These are phyloP conservation scores for Phascolomyces articulosus DNA, from an alignment of 371 early-diverging fungal species.

Conservation along the genomic window DNA sequence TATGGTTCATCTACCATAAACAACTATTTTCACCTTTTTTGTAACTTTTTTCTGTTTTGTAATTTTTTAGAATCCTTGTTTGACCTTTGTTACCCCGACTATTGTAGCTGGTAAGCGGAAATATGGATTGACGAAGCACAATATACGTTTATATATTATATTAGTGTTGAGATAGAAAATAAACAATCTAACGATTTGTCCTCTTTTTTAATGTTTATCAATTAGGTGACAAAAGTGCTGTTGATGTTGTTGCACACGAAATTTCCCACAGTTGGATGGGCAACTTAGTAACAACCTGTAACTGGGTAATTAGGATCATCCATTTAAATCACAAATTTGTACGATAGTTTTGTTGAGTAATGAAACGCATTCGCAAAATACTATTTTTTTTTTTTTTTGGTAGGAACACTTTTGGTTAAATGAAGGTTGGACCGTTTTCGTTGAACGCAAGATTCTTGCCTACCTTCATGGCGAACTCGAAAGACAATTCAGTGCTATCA, in stretches of 20 bases:
- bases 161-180: not conserved
- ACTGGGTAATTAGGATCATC: conserved; percentile 67
- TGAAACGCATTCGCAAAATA: no score
- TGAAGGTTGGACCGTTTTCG: conserved; percentile 94
- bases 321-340: no score
- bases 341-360: no score
- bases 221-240: conserved; percentile 86
- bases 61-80: conserved; percentile 79
- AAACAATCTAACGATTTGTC: not conserved
- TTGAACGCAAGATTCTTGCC: conserved; percentile 88
- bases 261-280: conserved; percentile 98
- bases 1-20: not conserved
- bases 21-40: conserved; percentile 1
- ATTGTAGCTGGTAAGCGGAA: conserved; percentile 76
- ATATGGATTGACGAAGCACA: no score
- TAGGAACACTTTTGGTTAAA: conserved; percentile 89
- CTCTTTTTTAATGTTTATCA: not conserved
- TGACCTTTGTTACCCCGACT: conserved; percentile 88
- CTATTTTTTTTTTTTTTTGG: no score
- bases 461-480: conserved; percentile 84
- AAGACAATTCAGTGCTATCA: conserved; percentile 87
- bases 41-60: conserved; percentile 11
- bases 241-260: conserved; percentile 98
- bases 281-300: conserved; percentile 90
- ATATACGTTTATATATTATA: no score